Percentiles rank a stretch among this genome's conserved stretches.
These are phyloP conservation scores for Pseudogymnoascus sp. DNA, from an alignment of 2,329 filamentous ascomycete species.

Conservation along the genomic window DNA sequence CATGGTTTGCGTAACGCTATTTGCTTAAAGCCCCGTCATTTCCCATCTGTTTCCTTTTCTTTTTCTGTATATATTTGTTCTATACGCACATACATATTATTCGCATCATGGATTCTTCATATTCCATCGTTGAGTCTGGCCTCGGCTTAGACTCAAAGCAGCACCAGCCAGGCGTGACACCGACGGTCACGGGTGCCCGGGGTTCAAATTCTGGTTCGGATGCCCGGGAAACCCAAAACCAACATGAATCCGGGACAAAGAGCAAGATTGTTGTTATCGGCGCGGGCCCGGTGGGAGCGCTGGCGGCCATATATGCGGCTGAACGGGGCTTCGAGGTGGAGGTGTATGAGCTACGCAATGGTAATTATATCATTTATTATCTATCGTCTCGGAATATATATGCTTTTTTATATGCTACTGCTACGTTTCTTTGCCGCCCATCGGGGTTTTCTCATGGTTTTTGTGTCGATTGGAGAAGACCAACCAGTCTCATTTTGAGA, in stretches of 20 bases:
- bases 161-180: background rate
- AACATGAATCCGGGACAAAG: background rate
- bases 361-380: constrained; percentile 38
- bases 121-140: background rate
- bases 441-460: background rate
- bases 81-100: background rate
- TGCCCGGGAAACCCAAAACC: background rate
- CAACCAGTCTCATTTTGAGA: background rate
- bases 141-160: background rate
- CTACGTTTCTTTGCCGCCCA: background rate
- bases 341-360: constrained; percentile 84
- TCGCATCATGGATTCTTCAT: background rate
- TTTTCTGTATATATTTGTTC: background rate
- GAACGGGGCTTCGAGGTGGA: constrained; percentile 82
- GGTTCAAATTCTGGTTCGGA: background rate
- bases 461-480: background rate
- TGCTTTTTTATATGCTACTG: background rate
- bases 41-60: background rate
- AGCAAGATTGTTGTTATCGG: constrained; percentile 60
- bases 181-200: background rate
- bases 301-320: constrained; percentile 89
- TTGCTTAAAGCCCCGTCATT: background rate
- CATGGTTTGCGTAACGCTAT: background rate
- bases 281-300: constrained; percentile 83
- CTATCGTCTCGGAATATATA: background rate